These are phyloP conservation scores for Boletus reticuloceps DNA, from an alignment of 768 basidiomycete genomes.

Conservation along the genomic window DNA sequence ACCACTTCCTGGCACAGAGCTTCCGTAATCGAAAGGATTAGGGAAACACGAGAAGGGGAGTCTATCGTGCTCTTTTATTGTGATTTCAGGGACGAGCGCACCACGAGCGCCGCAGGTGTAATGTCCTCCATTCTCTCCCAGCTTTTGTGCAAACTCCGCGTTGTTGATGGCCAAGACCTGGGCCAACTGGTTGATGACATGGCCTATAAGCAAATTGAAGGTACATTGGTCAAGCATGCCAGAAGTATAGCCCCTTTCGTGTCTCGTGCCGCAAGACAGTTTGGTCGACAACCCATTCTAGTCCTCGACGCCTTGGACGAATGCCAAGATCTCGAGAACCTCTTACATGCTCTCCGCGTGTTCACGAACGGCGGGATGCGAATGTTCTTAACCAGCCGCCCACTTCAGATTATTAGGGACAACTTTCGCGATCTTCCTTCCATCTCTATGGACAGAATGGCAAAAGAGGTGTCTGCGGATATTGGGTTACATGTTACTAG, in stretches of 20 bases:
- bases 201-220: background rate
- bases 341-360: conserved; percentile 1
- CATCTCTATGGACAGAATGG: conserved; percentile 3
- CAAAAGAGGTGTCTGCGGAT: background rate
- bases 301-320: conserved; percentile 22
- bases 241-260: background rate
- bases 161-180: background rate
- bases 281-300: background rate
- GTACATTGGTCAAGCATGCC: background rate
- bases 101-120: background rate
- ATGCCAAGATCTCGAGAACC: background rate
- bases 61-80: conserved; percentile 17
- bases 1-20: background rate
- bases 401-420: conserved; percentile 4
- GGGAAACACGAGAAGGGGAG: background rate
- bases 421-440: background rate
- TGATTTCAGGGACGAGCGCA: conserved; percentile 7
- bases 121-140: conserved; percentile 18
- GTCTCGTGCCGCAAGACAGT: background rate
- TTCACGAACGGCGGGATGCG: background rate
- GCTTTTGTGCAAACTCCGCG: conserved; percentile 1
- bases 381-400: conserved; percentile 13
- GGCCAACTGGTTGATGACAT: background rate
- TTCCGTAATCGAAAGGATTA: background rate
- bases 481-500: conserved; percentile 7